Percentiles rank a stretch among this genome's conserved stretches.
These are phyloP conservation scores for Annulohypoxylon bovei DNA, from an alignment of 495 filamentous ascomycete genomes.

Conservation along the genomic window DNA sequence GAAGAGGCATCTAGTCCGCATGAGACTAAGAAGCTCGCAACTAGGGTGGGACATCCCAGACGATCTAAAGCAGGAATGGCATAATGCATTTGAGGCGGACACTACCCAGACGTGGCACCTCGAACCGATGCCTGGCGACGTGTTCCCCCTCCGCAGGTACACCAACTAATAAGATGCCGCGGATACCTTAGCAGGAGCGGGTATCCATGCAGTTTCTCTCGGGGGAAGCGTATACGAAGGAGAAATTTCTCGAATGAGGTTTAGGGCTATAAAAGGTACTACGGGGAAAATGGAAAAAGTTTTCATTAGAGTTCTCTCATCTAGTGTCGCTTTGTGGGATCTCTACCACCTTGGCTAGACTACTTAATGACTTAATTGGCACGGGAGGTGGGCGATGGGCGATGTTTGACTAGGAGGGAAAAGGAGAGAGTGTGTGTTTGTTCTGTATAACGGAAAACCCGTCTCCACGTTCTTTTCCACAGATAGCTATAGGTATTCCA, in stretches of 20 bases:
- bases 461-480: too few species aligned
- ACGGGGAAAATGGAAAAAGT: constrained; percentile 7
- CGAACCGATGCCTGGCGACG: constrained; percentile 61
- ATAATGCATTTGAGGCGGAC: constrained; percentile 54
- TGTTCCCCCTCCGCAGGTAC: constrained; percentile 58
- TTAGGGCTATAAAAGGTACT: background rate
- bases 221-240: too few species aligned
- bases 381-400: too few species aligned
- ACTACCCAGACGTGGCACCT: constrained; percentile 59
- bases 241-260: too few species aligned
- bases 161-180: constrained; percentile 52
- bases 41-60: constrained; percentile 58
- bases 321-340: background rate
- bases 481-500: too few species aligned
- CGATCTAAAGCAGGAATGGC: constrained; percentile 55
- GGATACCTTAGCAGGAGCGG: constrained; percentile 5
- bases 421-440: background rate
- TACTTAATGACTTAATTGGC: background rate
- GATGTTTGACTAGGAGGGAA: background rate
- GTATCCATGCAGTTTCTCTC: constrained; percentile 24
- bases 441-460: constrained; percentile 5
- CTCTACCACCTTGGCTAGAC: background rate
- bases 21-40: constrained; percentile 58
- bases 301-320: background rate
- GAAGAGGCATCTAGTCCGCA: constrained; percentile 62